Evolutionary conservation across 2,329 filamentous ascomycete genomes (phyloP), one percentile per base, ranked within the genome.

Genomic region (Penicillium aurantiogriseum): DNA sequence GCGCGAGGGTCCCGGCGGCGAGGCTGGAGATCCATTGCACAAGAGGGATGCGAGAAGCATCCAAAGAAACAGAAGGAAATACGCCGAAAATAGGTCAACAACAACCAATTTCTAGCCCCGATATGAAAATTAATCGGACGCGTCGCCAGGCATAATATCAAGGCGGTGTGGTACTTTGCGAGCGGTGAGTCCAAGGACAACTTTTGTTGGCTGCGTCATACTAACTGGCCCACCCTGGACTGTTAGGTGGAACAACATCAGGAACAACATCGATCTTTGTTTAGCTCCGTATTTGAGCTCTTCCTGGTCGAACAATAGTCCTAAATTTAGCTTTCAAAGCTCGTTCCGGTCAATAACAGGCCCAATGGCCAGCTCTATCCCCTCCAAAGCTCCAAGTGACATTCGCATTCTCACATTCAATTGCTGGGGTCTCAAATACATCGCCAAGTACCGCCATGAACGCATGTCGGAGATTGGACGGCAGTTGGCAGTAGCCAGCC

Each of bases 401-500:
- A 84, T 97, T 71, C 88, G 89, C 69, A 82, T 97, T 65, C 79
- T 97, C 63, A 94, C 91, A 5, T 85, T 96, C 73, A 99, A 99
- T 77, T 97, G 92, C 85, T 97, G 94, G 93, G 94, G 94, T 51
- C 86, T 97, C 60, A 93, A 95, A 70, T 91, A 86, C 78, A 82
- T 97, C 69, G 88, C 92, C 51, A 87, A 88, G 64, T 84, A 90
- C 65, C 90, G 92, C 64, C 80, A 83, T 63, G 88, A 89, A 67
- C 90, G 94, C 43, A 83, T 97, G 50, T 76, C 82, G 31, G 90
- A 96, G 73, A 97, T 97, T 69, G 93, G 91, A 53, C 86, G 84
- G 62, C 89, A 89, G 62, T 83, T 97, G 62, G 88, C 91, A 63
- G 75, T 80, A 42, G 81, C 85, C 56, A 77, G 82, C 19, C 90